Percentiles rank a stretch among this genome's conserved stretches.
Conservation (phyloP, 2,329 filamentous ascomycete species). For the Epichloe sp. region DNA sequence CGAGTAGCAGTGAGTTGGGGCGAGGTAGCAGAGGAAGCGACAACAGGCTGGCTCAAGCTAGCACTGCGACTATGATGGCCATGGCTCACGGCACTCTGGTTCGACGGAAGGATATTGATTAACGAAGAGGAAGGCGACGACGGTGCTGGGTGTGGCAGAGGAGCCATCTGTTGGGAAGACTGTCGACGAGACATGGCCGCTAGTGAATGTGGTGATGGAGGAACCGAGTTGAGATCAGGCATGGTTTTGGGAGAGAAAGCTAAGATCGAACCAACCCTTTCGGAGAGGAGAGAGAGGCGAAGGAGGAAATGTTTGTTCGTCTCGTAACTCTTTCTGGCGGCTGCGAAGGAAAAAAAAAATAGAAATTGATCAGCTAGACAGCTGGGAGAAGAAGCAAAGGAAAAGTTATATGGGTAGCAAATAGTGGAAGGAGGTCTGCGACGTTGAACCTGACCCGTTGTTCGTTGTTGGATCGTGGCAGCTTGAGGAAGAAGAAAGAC, state of each 20-base stretch:
- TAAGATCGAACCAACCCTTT: conserved; percentile 1
- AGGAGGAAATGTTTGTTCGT: neutral
- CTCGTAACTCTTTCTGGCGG: neutral
- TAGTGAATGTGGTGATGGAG: conserved; percentile 33
- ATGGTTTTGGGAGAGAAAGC: conserved; percentile 17
- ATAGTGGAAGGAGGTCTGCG: too few relatives aligned
- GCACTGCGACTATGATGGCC: conserved; percentile 6
- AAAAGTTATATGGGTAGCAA: neutral
- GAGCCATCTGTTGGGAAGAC: conserved; percentile 31
- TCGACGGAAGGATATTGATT: conserved; percentile 44
- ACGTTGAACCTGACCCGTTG: neutral
- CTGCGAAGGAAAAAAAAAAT: neutral
- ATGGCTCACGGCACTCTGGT: conserved; percentile 34
- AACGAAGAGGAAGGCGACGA: conserved; percentile 22
- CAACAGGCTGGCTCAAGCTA: conserved; percentile 12
- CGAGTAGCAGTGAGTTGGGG: conserved; percentile 9
- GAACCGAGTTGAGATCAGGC: conserved; percentile 45
- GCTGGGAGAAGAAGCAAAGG: neutral
- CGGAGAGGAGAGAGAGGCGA: neutral
- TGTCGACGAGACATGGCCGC: conserved; percentile 26
- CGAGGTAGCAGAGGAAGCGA: conserved; percentile 20
- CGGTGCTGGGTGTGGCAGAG: conserved; percentile 19
- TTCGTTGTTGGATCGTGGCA: neutral
- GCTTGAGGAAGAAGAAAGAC: neutral
- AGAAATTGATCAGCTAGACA: neutral